phyloP scores from a whole-genome alignment of 352 stramenopile species.

The Globisporangium camurandrum region DNA sequence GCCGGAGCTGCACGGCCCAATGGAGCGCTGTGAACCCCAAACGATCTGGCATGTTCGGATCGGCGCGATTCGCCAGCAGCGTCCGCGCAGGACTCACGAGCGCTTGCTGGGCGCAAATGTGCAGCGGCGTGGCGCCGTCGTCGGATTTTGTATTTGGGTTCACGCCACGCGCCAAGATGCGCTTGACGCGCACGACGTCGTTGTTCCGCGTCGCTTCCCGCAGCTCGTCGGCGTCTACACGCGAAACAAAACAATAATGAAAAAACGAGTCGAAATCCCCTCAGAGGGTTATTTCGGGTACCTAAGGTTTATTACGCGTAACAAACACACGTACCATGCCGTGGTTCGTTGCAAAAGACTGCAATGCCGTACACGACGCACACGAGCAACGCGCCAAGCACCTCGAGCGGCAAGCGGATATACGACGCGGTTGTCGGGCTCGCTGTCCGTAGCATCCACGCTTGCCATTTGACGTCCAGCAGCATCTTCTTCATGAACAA shows the following conservation, averaged over 20 bases:
- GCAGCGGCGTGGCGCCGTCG: conserved; percentile 63
- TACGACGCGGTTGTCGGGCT: conserved; percentile 21
- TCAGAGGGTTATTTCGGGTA: no score
- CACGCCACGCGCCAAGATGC: conserved; percentile 53
- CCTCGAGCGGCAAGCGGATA: conserved; percentile 32
- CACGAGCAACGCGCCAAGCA: conserved; percentile 37
- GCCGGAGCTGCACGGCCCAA: conserved; percentile 75
- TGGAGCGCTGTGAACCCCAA: conserved; percentile 73
- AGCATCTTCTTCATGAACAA: conserved; percentile 19
- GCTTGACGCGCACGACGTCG: conserved; percentile 48
- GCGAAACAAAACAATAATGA: background rate
- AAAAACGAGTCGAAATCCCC: no score
- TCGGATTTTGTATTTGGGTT: conserved; percentile 36
- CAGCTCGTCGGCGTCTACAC: conserved; percentile 66
- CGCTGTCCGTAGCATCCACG: conserved; percentile 19
- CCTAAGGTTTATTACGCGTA: no score
- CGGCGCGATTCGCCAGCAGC: conserved; percentile 55
- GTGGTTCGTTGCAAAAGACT: conserved; percentile 60
- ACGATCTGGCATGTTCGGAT: conserved; percentile 48
- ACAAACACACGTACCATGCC: conserved; percentile 60
- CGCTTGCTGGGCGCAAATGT: conserved; percentile 75
- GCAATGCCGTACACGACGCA: conserved; percentile 51
- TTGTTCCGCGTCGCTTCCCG: conserved; percentile 69
- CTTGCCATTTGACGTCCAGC: conserved; percentile 23
- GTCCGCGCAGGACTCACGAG: conserved; percentile 43